Conservation (phyloP, 768 basidiomycete species). For the Tulasnella sp. region DNA sequence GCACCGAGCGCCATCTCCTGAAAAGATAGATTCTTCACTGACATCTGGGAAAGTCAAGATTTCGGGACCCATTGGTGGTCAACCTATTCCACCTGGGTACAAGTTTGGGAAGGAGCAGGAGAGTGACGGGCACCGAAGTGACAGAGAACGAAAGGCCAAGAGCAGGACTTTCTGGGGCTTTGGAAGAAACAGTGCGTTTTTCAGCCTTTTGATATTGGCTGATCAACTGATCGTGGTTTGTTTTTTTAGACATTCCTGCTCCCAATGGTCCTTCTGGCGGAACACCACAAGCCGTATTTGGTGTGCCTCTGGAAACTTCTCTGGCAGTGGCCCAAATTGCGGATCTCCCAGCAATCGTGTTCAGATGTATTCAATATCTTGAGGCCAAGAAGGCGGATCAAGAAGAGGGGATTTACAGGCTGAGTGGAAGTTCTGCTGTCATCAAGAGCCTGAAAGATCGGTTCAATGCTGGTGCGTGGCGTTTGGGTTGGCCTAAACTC, state of each 20-base stretch:
- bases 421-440: slow-evolving; percentile 88
- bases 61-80: slow-evolving; percentile 74
- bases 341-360: slow-evolving; percentile 85
- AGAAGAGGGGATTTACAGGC: slow-evolving; percentile 94
- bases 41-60: slow-evolving; percentile 41
- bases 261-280: slow-evolving; percentile 19
- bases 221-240: neutral
- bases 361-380: slow-evolving; percentile 89
- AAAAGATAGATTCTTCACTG: neutral
- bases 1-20: slow-evolving; percentile 7
- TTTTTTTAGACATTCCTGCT: neutral
- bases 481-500: neutral
- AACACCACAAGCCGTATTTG: slow-evolving; percentile 68
- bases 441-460: slow-evolving; percentile 87
- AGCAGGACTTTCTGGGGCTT: slow-evolving; percentile 91
- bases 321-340: slow-evolving; percentile 82
- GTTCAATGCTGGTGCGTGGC: slow-evolving; percentile 71
- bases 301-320: slow-evolving; percentile 74
- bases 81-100: slow-evolving; percentile 75
- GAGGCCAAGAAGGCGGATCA: slow-evolving; percentile 88
- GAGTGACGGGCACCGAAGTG: slow-evolving; percentile 43
- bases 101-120: slow-evolving; percentile 50
- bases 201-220: neutral
- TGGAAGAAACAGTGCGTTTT: slow-evolving; percentile 37
- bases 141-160: slow-evolving; percentile 84